Conservation (phyloP, 2,329 filamentous ascomycete species). For the Niveomyces coronatus region DNA sequence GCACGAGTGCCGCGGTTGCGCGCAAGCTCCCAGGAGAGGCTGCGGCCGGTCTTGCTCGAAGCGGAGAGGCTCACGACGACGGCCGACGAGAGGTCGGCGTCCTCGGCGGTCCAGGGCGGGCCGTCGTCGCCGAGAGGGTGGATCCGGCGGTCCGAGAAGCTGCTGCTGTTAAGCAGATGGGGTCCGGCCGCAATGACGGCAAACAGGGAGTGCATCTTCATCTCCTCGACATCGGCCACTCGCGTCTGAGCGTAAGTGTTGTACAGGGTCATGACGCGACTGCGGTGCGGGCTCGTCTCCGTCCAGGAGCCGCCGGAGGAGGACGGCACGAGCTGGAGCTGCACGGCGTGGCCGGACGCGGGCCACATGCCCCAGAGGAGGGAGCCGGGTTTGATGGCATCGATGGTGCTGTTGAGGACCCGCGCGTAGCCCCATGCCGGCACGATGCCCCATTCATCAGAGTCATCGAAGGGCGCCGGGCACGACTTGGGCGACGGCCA, state of each 20-base stretch:
- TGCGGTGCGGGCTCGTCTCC: slow-evolving; percentile 24
- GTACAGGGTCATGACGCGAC: slow-evolving; percentile 25
- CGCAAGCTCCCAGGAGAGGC: slow-evolving; percentile 18
- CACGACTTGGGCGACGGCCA: slow-evolving; percentile 29
- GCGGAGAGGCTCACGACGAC: slow-evolving; percentile 22
- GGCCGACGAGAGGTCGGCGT: slow-evolving; percentile 23
- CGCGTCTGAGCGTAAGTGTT: slow-evolving; percentile 27
- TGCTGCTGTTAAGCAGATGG: slow-evolving; percentile 11
- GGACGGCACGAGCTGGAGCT: slow-evolving; percentile 24
- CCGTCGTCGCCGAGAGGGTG: slow-evolving; percentile 11
- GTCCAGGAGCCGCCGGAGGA: slow-evolving; percentile 21
- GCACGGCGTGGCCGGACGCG: slow-evolving; percentile 25
- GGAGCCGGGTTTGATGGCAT: slow-evolving; percentile 21
- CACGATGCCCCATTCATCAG: slow-evolving; percentile 31
- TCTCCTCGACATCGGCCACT: background rate
- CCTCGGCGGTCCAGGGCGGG: slow-evolving; percentile 18
- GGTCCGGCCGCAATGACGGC: slow-evolving; percentile 10
- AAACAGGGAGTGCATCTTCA: background rate
- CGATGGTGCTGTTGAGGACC: slow-evolving; percentile 29
- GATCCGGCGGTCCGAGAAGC: slow-evolving; percentile 8
- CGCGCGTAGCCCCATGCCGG: slow-evolving; percentile 38
- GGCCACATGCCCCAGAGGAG: slow-evolving; percentile 34
- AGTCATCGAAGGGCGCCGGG: slow-evolving; percentile 25
- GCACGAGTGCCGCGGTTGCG: slow-evolving; percentile 8
- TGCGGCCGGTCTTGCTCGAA: slow-evolving; percentile 20